Base-by-base conservation (phyloP, 2,329 filamentous ascomycete species). In the Colletotrichum ledebouriae region DNA sequence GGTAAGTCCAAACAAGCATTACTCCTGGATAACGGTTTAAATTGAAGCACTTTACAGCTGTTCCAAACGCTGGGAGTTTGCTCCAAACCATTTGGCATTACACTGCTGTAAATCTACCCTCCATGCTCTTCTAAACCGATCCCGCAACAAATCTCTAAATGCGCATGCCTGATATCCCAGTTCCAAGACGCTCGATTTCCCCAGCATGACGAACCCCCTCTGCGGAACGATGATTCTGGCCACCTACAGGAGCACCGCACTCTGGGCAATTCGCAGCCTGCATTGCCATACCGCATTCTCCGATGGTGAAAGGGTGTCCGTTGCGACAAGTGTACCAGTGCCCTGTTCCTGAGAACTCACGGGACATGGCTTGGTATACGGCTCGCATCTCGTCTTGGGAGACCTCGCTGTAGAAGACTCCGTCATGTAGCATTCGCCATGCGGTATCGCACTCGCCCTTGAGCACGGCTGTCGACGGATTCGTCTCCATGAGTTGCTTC, bases 261-360 rank as follows among this genome's bases (percentile, higher is more conserved):
- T 92, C 85, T 0, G 90, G 89, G 71, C 91, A 93, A 2, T 76
- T 76, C 1, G 89, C 84, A 17, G 73, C 62, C 74, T 92, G 69
- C 87, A 91, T 90, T 0, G 90, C 87, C 83, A 88, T 87, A 1
- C 89, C 89, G 72, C 89, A 91, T 68, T 92, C 87, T 1, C 89
- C 89, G 37, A 92, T 82, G 0, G 88, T 87, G 71, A 92, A 90
- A 3, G 86, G 84, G 73, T 90, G 86, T 2, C 84, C 83, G 65
- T 88, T 87, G 25, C 71, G 75, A 70, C 87, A 90, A 0, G 77
- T 81, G 74, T 90, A 91, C 89, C 88, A 91, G 70, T 90, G 87
- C 0, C 89, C 89, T 0, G 83, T 87, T 0, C 85, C 83, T 0
- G 59, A 69, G 42, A 88, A 84, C 69, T 86, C 84, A 0, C 55